These are phyloP conservation scores for Pezicula neosporulosa DNA, from an alignment of 2,329 filamentous ascomycete species.

Conservation along the genomic window DNA sequence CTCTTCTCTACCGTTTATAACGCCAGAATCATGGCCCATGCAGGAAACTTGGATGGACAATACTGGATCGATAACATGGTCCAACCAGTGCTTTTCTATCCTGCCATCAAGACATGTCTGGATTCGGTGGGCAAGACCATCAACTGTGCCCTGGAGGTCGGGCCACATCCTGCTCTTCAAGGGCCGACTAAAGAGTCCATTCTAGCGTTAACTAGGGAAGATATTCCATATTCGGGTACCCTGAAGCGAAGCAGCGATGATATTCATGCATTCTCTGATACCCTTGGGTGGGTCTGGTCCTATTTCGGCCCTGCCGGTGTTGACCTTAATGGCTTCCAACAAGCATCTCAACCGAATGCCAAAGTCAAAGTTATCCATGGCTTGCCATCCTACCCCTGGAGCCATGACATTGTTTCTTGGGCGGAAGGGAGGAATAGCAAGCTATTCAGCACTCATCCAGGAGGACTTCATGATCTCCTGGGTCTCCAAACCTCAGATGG, in stretches of 20 bases:
- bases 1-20: neutral
- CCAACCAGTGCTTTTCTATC: slow-evolving; percentile 34
- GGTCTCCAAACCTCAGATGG: slow-evolving; percentile 4
- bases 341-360: neutral
- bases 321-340: neutral
- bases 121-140: slow-evolving; percentile 4
- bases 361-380: neutral
- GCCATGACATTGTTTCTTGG: slow-evolving; percentile 11
- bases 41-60: neutral
- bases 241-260: neutral
- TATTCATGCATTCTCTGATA: neutral
- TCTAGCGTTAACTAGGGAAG: too few relatives aligned
- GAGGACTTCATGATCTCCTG: slow-evolving; percentile 9
- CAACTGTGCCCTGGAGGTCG: slow-evolving; percentile 1
- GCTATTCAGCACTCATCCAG: neutral
- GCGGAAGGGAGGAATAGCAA: slow-evolving; percentile 7
- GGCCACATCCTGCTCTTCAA: neutral
- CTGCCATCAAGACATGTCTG: slow-evolving; percentile 25
- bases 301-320: neutral
- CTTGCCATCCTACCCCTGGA: slow-evolving; percentile 15
- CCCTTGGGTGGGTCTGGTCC: neutral
- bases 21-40: neutral
- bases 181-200: neutral
- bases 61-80: slow-evolving; percentile 31
- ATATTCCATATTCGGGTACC: slow-evolving; percentile 12